These are phyloP conservation scores for Ceratocystis variospora DNA, from an alignment of 2,329 filamentous ascomycete genomes.

Conservation along the genomic window DNA sequence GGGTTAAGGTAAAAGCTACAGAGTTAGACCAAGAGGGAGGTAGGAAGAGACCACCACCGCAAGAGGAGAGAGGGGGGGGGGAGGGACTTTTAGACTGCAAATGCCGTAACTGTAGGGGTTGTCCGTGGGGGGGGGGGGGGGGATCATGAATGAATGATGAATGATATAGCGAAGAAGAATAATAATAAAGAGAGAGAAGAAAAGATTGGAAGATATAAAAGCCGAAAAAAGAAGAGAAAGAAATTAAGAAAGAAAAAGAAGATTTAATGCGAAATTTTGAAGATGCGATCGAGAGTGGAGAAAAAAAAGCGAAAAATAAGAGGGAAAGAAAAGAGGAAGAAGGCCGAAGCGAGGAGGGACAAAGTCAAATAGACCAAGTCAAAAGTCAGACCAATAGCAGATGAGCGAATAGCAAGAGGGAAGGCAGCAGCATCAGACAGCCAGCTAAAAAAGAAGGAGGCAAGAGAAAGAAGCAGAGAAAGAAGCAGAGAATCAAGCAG, in stretches of 20 bases:
- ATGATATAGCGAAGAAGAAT: not conserved
- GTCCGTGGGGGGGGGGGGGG: not conserved
- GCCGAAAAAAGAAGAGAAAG: not conserved
- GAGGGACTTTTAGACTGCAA: not conserved
- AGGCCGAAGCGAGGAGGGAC: not conserved
- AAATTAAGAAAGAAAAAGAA: not conserved
- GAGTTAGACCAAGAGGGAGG: too few species aligned
- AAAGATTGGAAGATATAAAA: not conserved
- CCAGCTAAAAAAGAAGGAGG: not conserved
- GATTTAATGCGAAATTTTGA: too few species aligned
- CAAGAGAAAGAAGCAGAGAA: slow-evolving; percentile 3
- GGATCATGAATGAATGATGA: not conserved
- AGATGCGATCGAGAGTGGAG: not conserved
- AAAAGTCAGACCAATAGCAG: not conserved
- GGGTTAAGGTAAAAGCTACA: not conserved
- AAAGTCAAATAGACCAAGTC: not conserved
- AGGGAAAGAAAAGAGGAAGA: not conserved
- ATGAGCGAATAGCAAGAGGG: slow-evolving; percentile 12
- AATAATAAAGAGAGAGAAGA: not conserved
- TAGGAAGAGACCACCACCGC: not conserved
- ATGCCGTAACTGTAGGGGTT: not conserved
- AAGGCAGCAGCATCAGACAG: slow-evolving; percentile 3
- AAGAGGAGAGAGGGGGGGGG: not conserved
- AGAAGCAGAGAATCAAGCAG: slow-evolving; percentile 2
- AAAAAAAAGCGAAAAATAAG: slow-evolving; percentile 12